These are phyloP conservation scores for Xanthoconium purpureum DNA, from an alignment of 768 basidiomycete species.

Conservation along the genomic window DNA sequence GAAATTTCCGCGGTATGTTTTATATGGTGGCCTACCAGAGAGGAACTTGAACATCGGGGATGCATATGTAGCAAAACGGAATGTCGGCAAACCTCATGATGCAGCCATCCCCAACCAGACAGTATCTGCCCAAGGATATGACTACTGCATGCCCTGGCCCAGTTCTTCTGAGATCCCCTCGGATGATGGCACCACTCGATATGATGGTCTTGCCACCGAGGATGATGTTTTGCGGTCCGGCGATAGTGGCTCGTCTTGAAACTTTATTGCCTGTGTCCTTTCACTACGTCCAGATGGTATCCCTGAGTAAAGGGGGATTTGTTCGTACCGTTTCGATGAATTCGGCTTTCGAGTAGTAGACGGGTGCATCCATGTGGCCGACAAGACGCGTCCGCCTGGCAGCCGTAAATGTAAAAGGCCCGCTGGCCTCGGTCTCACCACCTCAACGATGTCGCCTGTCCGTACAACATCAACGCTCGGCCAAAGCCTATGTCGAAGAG, in stretches of 20 bases:
- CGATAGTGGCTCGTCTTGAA: slow-evolving; percentile 84
- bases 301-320: not conserved
- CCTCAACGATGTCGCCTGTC: slow-evolving; percentile 3
- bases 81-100: slow-evolving; percentile 71
- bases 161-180: slow-evolving; percentile 88
- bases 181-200: slow-evolving; percentile 82
- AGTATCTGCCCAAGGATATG: slow-evolving; percentile 91
- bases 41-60: not conserved
- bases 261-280: slow-evolving; percentile 98
- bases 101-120: slow-evolving; percentile 83
- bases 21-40: slow-evolving; percentile 69
- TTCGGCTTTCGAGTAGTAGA: slow-evolving; percentile 78
- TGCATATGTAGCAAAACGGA: not conserved
- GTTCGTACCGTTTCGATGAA: slow-evolving; percentile 83
- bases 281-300: slow-evolving; percentile 4
- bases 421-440: not conserved
- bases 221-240: slow-evolving; percentile 94
- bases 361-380: slow-evolving; percentile 59
- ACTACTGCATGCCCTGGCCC: slow-evolving; percentile 92
- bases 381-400: slow-evolving; percentile 14
- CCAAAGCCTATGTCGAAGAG: slow-evolving; percentile 16
- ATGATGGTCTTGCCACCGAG: slow-evolving; percentile 97
- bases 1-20: slow-evolving; percentile 86
- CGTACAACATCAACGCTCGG: slow-evolving; percentile 7
- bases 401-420: slow-evolving; percentile 1